Evolutionary conservation across 2,329 filamentous ascomycete species (phyloP).

Genomic region (Diplocarpon rosae): DNA sequence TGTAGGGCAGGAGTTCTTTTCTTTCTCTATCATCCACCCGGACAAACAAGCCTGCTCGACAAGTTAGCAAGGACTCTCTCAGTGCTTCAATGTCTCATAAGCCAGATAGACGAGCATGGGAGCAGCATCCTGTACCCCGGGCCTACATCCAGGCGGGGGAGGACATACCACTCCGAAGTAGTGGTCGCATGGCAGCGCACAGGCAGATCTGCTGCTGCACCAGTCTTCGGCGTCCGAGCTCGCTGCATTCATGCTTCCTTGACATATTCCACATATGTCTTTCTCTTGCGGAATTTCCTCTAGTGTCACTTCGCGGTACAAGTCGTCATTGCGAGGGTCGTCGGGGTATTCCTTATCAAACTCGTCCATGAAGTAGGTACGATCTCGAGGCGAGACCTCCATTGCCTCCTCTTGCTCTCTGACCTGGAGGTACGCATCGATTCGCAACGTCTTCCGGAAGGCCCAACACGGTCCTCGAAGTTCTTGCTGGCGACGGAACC

Average conservation of each 20-base stretch:
- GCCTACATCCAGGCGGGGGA: background rate
- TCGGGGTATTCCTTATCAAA: background rate
- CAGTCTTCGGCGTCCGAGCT: background rate
- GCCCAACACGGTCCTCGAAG: background rate
- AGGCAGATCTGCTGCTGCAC: background rate
- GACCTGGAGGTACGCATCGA: background rate
- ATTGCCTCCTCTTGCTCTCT: background rate
- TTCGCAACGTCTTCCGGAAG: background rate
- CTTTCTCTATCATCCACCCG: background rate
- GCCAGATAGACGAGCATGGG: background rate
- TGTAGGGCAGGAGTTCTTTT: background rate
- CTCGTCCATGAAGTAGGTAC: background rate
- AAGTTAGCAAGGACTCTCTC: background rate
- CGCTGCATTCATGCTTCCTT: background rate
- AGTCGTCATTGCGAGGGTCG: background rate
- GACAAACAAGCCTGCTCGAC: background rate
- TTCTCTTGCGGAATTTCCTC: background rate
- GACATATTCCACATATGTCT: slow-evolving; percentile 1
- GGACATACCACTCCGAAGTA: background rate
- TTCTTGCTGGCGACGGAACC: background rate
- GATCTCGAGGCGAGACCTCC: background rate
- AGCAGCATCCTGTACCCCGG: no score
- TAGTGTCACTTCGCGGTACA: background rate
- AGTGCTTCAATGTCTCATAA: background rate
- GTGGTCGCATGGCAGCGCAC: slow-evolving; percentile 1